Conservation (phyloP, 2,329 filamentous ascomycete species). For the Aspergillus viridinutans region DNA sequence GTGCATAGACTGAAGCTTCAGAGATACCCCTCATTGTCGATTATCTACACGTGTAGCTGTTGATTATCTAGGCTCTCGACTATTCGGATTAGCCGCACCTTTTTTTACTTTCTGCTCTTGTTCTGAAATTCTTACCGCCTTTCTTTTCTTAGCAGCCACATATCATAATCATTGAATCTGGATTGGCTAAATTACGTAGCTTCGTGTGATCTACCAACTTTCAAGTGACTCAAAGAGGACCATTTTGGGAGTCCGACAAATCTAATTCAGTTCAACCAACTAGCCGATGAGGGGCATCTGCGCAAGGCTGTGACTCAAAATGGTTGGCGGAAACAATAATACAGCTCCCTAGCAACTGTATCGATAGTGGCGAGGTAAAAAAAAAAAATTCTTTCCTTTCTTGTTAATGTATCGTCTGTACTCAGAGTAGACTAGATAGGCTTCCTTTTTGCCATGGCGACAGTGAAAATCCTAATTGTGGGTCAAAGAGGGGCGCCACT, state of each 20-base stretch:
- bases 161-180: slow-evolving; percentile 2
- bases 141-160: not conserved
- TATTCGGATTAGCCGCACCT: not conserved
- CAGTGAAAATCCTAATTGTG: slow-evolving; percentile 12
- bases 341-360: not conserved
- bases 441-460: not conserved
- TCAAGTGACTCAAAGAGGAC: not conserved
- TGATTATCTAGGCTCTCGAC: not conserved
- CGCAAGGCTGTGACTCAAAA: not conserved
- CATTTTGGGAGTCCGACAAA: not conserved
- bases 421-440: not conserved
- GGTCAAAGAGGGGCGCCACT: slow-evolving; percentile 12
- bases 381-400: not conserved
- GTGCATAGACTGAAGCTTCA: not conserved
- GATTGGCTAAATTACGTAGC: slow-evolving; percentile 12
- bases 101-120: slow-evolving; percentile 9
- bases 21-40: not conserved
- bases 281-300: not conserved
- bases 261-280: not conserved
- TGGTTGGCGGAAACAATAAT: not conserved
- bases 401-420: not conserved
- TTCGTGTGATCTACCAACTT: not conserved
- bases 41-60: not conserved
- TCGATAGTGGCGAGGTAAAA: not conserved
- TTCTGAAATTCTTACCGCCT: not conserved